These are phyloP conservation scores for Emmonsiellopsis sp. DNA, from an alignment of 2,329 filamentous ascomycete genomes.

Conservation along the genomic window DNA sequence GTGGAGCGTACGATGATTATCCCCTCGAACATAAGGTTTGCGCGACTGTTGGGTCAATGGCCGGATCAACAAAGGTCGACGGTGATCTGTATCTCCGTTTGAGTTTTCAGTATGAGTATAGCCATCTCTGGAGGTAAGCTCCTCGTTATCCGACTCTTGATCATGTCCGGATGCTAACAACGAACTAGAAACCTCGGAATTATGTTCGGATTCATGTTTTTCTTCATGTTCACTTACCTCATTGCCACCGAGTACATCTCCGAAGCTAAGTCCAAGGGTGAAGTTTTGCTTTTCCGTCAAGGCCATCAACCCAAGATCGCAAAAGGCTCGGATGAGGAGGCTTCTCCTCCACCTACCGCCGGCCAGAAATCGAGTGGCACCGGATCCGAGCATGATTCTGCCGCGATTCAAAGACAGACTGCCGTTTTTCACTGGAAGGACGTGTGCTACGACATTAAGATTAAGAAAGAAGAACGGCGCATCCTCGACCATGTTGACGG, in stretches of 20 bases:
- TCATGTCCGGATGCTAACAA: background rate
- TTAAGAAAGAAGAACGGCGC: conserved; percentile 64
- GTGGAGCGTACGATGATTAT: conserved; percentile 27
- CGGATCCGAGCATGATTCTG: conserved; percentile 16
- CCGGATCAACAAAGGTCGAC: conserved; percentile 43
- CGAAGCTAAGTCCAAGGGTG: conserved; percentile 64
- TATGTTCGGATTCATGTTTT: conserved; percentile 52
- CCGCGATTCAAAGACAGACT: conserved; percentile 53
- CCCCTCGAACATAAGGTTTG: conserved; percentile 41
- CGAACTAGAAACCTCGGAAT: conserved; percentile 55
- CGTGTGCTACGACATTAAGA: conserved; percentile 71
- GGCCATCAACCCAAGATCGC: conserved; percentile 49
- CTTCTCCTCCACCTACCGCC: conserved; percentile 15
- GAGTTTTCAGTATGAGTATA: conserved; percentile 47
- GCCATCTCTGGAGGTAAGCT: conserved; percentile 48
- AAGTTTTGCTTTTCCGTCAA: conserved; percentile 64
- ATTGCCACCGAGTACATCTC: conserved; percentile 51
- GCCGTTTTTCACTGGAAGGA: conserved; percentile 80
- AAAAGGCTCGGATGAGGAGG: conserved; percentile 19
- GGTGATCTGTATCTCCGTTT: conserved; percentile 51
- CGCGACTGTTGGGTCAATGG: conserved; percentile 45
- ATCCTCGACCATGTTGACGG: conserved; percentile 82
- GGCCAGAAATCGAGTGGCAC: conserved; percentile 24
- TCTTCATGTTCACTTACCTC: conserved; percentile 55
- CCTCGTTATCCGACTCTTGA: background rate